Evolutionary conservation across 371 early-diverging fungal species (phyloP), one percentile per base, ranked within the genome.

Genomic region (Lichtheimia hyalospora): DNA sequence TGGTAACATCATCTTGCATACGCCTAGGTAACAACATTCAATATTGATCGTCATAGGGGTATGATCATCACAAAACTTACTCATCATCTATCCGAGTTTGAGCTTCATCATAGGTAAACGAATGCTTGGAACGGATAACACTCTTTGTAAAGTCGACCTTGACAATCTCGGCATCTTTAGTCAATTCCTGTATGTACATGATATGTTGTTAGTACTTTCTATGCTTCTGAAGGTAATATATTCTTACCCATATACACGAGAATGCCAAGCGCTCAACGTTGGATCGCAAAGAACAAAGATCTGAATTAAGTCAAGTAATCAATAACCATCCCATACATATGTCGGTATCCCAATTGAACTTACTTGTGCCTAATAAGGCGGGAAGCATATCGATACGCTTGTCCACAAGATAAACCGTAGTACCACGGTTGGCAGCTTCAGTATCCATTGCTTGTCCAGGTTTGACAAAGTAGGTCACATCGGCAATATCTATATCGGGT

Each of bases 341-440:
- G 2, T 3, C 6, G 1, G 0, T 10, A 34, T 34, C 10, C 34
- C 5, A 8, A 10, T 8, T 34, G 6, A 5, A 67, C 71, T 72
- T 67, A 86, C 86, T 95, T 10, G 93, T 92, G 57, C 95, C 94
- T 59, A 97, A 69, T 46, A 95, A 64, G 6, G 79, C 62, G 2
- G 99, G 99, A 55, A 99, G 84, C 99, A 99, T 99, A 69, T 98
- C 98, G 65, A 99, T 95, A 67, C 97, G 86, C 70, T 94, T 89
- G 73, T 98, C 92, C 5, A 95, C 95, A 16, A 99, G 79, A 70
- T 99, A 98, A 2, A 97, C 95, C 0, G 97, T 94, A 2, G 98
- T 97, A 53, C 97, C 94, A 53, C 98, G 86, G n/a, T 80, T 71
- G 6, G 87, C 84, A 4, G 98, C 97, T 64, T 96, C 95, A 50